Conservation (phyloP, 306 rosid genomes). For the Hylodesmum podocarpum region DNA sequence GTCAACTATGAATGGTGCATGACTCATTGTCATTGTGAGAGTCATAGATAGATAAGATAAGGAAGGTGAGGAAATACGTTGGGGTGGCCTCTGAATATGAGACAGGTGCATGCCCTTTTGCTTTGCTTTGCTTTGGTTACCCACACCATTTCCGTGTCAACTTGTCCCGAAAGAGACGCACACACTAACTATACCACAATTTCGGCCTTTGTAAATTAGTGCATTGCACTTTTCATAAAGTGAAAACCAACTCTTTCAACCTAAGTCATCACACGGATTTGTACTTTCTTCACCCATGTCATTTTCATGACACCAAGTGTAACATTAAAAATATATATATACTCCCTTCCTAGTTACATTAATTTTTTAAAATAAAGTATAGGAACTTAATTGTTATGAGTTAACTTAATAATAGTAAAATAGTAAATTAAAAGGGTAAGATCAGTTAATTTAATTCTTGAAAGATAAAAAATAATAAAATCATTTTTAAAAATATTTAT, state of each 20-base stretch:
- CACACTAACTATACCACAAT: background rate
- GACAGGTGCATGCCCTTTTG: constrained; percentile 23
- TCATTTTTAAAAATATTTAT: too few relatives aligned
- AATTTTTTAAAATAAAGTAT: too few relatives aligned
- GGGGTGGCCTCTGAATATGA: constrained; percentile 20
- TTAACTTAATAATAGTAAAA: too few relatives aligned
- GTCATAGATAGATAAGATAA: background rate
- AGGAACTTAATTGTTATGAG: too few relatives aligned
- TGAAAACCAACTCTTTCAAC: background rate
- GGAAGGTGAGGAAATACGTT: background rate
- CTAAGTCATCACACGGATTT: background rate
- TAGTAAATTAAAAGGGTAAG: too few relatives aligned
- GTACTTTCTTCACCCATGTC: background rate
- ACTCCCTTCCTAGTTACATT: too few relatives aligned
- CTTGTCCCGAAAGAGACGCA: constrained; percentile 31
- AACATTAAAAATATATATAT: too few relatives aligned
- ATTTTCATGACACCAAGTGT: too few relatives aligned
- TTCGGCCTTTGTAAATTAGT: background rate
- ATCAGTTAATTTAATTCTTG: too few relatives aligned
- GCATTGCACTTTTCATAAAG: constrained; percentile 20
- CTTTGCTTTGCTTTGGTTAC: background rate
- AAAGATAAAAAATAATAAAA: too few relatives aligned
- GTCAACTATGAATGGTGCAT: background rate
- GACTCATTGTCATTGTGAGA: too few relatives aligned
- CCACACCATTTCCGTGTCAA: constrained; percentile 46